phyloP scores from a whole-genome alignment of 1,284 basidiomycete species.

The Ustilago lituana region DNA sequence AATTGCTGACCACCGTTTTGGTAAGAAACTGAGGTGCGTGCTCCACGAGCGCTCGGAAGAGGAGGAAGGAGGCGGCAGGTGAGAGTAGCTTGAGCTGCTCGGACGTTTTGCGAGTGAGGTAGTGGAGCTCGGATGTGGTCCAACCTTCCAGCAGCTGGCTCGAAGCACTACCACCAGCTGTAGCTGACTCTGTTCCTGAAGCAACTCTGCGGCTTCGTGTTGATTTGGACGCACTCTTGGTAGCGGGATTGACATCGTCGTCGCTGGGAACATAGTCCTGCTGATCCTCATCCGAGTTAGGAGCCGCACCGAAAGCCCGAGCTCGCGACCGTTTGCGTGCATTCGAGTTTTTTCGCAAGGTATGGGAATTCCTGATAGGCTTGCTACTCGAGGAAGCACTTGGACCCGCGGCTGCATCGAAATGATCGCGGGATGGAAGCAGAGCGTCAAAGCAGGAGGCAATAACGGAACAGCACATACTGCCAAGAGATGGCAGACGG shows the following conservation, averaged over 20 bases:
- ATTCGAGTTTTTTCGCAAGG: not conserved
- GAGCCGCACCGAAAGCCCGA: conserved; percentile 31
- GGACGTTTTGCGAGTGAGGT: conserved; percentile 30
- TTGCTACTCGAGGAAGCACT: not conserved
- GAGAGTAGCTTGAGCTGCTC: conserved; percentile 39
- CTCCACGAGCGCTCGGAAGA: conserved; percentile 22
- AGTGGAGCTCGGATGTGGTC: conserved; percentile 36
- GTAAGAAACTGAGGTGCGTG: conserved; percentile 26
- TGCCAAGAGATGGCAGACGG: conserved; percentile 15
- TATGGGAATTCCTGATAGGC: conserved; percentile 10
- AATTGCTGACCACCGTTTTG: conserved; percentile 26
- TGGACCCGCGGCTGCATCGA: conserved; percentile 16
- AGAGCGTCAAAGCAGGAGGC: conserved; percentile 33
- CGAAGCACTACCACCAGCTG: not conserved
- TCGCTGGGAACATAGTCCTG: conserved; percentile 37
- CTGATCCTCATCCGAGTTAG: conserved; percentile 31
- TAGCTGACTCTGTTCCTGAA: not conserved
- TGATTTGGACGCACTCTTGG: not conserved
- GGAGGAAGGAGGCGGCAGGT: conserved; percentile 24
- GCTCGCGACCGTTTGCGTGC: conserved; percentile 17
- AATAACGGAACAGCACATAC: conserved; percentile 21
- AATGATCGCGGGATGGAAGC: conserved; percentile 29
- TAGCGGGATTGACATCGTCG: not conserved
- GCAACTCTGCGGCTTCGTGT: conserved; percentile 3
- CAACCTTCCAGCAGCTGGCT: conserved; percentile 25